Conservation (phyloP, 75 land plant species). For the Chamaecyparis obtusa region DNA sequence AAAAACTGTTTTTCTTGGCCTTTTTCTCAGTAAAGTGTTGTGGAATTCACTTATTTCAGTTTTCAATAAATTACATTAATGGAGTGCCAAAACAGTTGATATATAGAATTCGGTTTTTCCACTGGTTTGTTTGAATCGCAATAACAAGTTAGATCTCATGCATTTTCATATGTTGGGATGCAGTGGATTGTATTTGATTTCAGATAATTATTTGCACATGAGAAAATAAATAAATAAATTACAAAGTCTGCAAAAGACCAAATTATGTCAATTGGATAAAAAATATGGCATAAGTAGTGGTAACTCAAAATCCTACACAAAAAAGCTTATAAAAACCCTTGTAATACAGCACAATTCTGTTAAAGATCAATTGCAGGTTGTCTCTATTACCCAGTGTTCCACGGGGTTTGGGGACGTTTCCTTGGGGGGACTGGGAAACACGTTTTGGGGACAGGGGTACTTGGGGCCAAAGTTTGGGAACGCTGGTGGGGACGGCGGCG, state of each 20-base stretch:
- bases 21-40: not conserved
- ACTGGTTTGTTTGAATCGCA: not conserved
- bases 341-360: not conserved
- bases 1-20: not conserved
- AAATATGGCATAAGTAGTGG: not conserved
- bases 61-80: not conserved
- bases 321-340: not conserved
- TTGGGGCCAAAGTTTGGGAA: no score
- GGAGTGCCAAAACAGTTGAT: not conserved
- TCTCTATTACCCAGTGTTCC: not conserved
- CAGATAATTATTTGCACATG: not conserved
- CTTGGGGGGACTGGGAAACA: no score
- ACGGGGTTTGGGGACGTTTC: no score
- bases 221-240: not conserved
- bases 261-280: not conserved
- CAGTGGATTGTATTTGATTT: not conserved
- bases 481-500: no score
- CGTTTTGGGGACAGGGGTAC: no score
- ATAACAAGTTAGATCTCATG: not conserved
- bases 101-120: not conserved
- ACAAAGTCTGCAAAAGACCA: not conserved
- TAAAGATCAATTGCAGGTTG: not conserved
- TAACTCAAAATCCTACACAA: not conserved
- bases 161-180: not conserved
- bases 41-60: not conserved